Evolutionary conservation across 345 rosid species (phyloP), one percentile per base, ranked within the genome.

Genomic region (Euphorbia peplus): DNA sequence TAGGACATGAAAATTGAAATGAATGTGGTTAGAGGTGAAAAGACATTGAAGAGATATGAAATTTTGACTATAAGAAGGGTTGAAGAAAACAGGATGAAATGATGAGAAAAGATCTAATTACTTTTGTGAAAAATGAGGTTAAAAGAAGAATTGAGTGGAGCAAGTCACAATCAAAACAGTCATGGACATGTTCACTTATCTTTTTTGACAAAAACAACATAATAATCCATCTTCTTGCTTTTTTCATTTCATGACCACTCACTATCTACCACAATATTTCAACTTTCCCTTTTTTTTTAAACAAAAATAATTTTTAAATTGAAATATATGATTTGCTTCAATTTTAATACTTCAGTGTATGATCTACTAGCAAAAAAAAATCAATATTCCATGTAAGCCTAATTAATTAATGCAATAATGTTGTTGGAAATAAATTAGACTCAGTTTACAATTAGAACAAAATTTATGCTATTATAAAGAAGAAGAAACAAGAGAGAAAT

Each of bases 91-190:
- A 4, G 42, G 0, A 25, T 25, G n/a, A 66, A 37, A 22, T 14
- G 22, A 41, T 48, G 11, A 8, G 42, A 39, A 60, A 44, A 60
- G 2, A 24, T 8, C n/a, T n/a, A 64, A 58, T 52, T 54, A 57
- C 72, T 76, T 79, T 71, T 19, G 70, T 65, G 71, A 66, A 73
- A 78, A 73, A 72, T 64, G 72, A 71, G 72, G 78, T 22, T 53
- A 46, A 70, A 41, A 46, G 28, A 12, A 60, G 2, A 53, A 4
- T 60, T 54, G 64, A 68, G 41, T 41, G 47, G 37, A 19, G 48
- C 61, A 37, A 54, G 51, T 75, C 62, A 58, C 32, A 28, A 30
- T 74, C 65, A 67, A 19, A 46, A 12, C 18, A 44, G 50, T 44
- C 18, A 44, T 32, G 16, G 37, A 61, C 60, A 71, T 64, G 35